Base-by-base conservation (phyloP, 2,329 filamentous ascomycete genomes). In the Rhexocercosporidium sp. region DNA sequence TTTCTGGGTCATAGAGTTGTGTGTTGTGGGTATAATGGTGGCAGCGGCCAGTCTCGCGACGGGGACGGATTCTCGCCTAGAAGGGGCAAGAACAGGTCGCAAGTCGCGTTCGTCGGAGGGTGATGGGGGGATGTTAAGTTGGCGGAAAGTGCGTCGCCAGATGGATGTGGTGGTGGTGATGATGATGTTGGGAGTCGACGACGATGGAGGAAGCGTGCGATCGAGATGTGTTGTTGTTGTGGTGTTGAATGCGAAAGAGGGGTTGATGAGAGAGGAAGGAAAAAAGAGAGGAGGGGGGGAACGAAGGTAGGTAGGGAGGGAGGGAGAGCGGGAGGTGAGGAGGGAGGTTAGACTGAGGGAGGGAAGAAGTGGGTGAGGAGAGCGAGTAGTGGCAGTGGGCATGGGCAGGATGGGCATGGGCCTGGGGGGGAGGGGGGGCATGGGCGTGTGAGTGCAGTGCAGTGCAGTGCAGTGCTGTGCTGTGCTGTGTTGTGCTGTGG, bases 1-100 rank as follows among this genome's bases (percentile, higher is more conserved):
- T 82, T 78, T 79, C 77, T 75, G 84, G 80, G 81, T 88, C 87
- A 89, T 89, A 80, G 82, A 81, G 82, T 73, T 76, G 73, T 76
- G 77, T 79, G 76, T 78, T 76, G 71, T 74, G 77, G 77, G 75
- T 76, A 74, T 80, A 74, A 75, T 78, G 75, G 76, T 79, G 78
- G 77, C 73, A 75, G 77, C 20, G 65, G 74, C 70, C 71, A 64
- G 56, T 61, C 59, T 71, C 70, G 72, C 71, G 71, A 73, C 63
- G 70, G 68, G 63, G 66, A 68, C 64, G 70, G 72, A 71, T 74
- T 73, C 70, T 75, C 69, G 70, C 70, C 62, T 62, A 39, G 16
- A 16, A 47, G 47, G 64, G 60, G 69, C 61, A 70, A 72, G 70
- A 70, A 70, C 62, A 61, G 59, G 54, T 68, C 62, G 66, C 62